Conservation (phyloP, 164 flowering plant genomes). For the Vitis cinerea region DNA sequence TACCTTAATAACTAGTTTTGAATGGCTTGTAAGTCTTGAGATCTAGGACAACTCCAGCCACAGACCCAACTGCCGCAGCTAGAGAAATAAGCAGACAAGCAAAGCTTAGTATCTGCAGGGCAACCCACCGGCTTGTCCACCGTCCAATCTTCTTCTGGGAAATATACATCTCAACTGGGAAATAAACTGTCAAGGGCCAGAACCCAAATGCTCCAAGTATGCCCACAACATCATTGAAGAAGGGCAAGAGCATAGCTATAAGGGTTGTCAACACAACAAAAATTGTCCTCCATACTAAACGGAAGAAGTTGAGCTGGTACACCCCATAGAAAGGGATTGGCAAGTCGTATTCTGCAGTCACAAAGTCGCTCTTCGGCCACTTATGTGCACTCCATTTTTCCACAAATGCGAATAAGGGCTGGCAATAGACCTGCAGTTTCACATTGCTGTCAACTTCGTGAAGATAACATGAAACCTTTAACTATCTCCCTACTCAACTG, state of each 20-base stretch:
- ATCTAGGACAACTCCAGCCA: constrained; percentile 57
- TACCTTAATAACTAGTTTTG: constrained; percentile 35
- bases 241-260: constrained; percentile 69
- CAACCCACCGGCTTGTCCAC: constrained; percentile 45
- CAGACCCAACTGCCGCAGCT: constrained; percentile 56
- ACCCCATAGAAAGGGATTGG: constrained; percentile 34
- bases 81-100: constrained; percentile 44
- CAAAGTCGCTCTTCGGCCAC: constrained; percentile 46
- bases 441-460: not conserved
- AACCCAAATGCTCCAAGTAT: constrained; percentile 70
- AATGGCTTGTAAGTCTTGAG: constrained; percentile 61
- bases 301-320: constrained; percentile 52
- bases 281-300: constrained; percentile 54
- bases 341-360: constrained; percentile 40
- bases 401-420: constrained; percentile 61
- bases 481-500: no score
- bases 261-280: constrained; percentile 51
- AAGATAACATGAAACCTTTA: not conserved
- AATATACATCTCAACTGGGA: constrained; percentile 65
- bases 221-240: constrained; percentile 73
- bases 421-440: constrained; percentile 49
- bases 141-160: constrained; percentile 37
- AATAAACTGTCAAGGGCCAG: constrained; percentile 60
- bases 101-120: constrained; percentile 47
- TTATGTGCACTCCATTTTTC: constrained; percentile 50